Evolutionary conservation across 2,329 filamentous ascomycete species (phyloP).

Genomic region (Aureobasidium lini): DNA sequence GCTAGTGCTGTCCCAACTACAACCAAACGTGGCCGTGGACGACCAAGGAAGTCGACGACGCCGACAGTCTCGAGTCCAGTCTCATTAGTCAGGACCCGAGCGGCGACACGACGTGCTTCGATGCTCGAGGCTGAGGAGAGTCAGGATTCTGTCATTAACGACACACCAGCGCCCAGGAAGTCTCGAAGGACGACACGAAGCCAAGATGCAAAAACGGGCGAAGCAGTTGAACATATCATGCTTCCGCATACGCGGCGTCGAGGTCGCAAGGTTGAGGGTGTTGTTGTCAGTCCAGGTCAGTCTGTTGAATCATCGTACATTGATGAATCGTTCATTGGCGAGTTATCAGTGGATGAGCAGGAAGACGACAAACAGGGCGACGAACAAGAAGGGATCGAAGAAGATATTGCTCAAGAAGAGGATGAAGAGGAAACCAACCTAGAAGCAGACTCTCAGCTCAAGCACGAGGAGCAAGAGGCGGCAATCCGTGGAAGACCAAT

Average conservation of each 20-base stretch:
- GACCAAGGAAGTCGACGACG: constrained; percentile 21
- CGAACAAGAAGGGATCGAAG: background rate
- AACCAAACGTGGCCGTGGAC: constrained; percentile 22
- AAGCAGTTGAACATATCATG: background rate
- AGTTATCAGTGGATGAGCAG: background rate
- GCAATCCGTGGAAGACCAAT: constrained; percentile 24
- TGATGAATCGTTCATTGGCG: background rate
- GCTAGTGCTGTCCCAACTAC: background rate
- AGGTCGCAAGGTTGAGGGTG: background rate
- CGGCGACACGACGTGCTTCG: constrained; percentile 25
- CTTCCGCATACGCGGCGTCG: background rate
- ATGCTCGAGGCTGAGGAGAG: constrained; percentile 14
- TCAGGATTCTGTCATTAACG: constrained; percentile 15
- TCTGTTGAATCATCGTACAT: background rate
- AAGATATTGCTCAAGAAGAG: background rate
- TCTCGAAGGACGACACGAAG: constrained; percentile 20
- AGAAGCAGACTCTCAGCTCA: constrained; percentile 13
- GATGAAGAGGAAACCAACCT: background rate
- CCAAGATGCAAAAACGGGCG: constrained; percentile 14
- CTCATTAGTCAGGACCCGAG: constrained; percentile 5
- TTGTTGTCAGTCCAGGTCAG: background rate
- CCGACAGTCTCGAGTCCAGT: constrained; percentile 13
- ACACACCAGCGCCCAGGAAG: constrained; percentile 21
- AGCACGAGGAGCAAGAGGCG: constrained; percentile 20
- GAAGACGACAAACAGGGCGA: background rate